Evolutionary conservation across 176 grass and related monocot species (phyloP).

Genomic region (Cocos nucifera): DNA sequence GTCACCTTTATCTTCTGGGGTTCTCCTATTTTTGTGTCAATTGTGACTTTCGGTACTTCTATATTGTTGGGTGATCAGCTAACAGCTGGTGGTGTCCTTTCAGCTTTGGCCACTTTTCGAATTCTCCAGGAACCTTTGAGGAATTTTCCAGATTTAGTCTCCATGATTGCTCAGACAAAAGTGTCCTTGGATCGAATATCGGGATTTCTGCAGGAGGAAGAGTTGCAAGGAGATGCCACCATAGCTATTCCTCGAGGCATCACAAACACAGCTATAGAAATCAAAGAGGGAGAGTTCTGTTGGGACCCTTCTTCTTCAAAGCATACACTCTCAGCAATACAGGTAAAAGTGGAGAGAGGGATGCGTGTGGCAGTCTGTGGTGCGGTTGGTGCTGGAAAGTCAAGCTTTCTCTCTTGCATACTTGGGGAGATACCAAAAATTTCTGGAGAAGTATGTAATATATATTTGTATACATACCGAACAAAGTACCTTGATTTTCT

Average conservation of each 20-base stretch:
- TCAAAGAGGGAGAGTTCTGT: conserved; percentile 41
- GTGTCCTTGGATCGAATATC: conserved; percentile 65
- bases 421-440: conserved; percentile 77
- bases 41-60: conserved; percentile 46
- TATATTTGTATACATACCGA: neutral
- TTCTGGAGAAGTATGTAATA: conserved; percentile 46
- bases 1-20: conserved; percentile 69
- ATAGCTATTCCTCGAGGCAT: neutral
- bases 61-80: conserved; percentile 31
- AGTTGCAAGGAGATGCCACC: conserved; percentile 40
- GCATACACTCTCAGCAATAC: conserved; percentile 40
- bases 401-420: conserved; percentile 41
- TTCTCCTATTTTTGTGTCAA: conserved; percentile 64
- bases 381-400: conserved; percentile 62
- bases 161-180: conserved; percentile 78
- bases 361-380: conserved; percentile 72
- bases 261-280: conserved; percentile 17
- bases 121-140: conserved; percentile 66
- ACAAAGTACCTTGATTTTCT: too few species aligned
- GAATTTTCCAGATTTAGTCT: conserved; percentile 75
- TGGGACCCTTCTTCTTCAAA: conserved; percentile 41
- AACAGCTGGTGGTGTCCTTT: conserved; percentile 60
- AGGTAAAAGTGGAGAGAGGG: conserved; percentile 16
- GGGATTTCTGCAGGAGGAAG: conserved; percentile 60
- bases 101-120: conserved; percentile 63